These are phyloP conservation scores for rapeseed (Brassica napus) DNA, from an alignment of 345 rosid genomes.

Conservation along the genomic window DNA sequence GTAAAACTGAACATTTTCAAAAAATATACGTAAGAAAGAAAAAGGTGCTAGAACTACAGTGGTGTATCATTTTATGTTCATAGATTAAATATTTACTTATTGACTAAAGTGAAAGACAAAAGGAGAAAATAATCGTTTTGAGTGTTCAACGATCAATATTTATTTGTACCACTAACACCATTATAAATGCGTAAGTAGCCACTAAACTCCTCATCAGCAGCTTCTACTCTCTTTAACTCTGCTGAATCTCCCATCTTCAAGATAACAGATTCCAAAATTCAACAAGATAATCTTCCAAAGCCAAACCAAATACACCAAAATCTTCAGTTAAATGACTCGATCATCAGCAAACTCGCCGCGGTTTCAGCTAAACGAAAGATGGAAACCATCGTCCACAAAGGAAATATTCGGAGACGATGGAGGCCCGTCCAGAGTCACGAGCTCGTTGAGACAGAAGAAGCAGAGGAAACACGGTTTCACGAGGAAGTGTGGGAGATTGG, in stretches of 20 bases:
- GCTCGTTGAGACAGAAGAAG: conserved; percentile 38
- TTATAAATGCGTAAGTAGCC: conserved; percentile 23
- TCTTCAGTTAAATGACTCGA: conserved; percentile 15
- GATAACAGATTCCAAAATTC: neutral
- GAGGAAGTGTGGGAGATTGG: conserved; percentile 76
- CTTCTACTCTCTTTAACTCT: neutral
- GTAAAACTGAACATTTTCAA: neutral
- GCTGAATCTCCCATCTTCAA: neutral
- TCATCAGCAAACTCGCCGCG: conserved; percentile 23
- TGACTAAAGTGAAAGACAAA: neutral
- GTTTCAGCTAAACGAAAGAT: conserved; percentile 48
- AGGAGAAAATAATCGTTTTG: too few relatives aligned
- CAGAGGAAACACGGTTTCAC: conserved; percentile 61
- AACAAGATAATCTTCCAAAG: neutral
- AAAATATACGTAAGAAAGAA: neutral
- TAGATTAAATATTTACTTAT: neutral
- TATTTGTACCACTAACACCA: neutral
- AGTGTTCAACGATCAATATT: neutral
- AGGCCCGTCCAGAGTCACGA: conserved; percentile 25
- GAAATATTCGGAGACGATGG: conserved; percentile 37
- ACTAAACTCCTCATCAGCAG: neutral
- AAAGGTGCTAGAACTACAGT: neutral
- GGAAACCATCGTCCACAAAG: conserved; percentile 55
- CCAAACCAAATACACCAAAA: neutral
- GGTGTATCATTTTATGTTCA: neutral